phyloP scores from a whole-genome alignment of 2,329 filamentous ascomycete genomes.

The Zymoseptoria passerinii region DNA sequence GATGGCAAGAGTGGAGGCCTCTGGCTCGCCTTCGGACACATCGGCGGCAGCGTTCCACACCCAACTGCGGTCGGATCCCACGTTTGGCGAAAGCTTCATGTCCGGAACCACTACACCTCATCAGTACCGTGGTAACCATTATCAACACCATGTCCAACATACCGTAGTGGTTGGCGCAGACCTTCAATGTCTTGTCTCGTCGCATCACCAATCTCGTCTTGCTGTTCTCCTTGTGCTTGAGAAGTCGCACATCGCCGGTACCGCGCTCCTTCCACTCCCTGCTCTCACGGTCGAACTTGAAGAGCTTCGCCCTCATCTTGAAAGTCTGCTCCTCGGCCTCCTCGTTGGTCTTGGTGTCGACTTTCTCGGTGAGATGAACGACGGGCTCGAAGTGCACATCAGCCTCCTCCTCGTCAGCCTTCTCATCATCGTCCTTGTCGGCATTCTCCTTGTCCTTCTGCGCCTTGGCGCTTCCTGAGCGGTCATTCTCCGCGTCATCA shows the following conservation, averaged over 20 bases:
- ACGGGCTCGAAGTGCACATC: constrained; percentile 98
- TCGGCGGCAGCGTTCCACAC: constrained; percentile 98
- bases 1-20: constrained; percentile 91
- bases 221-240: constrained; percentile 98
- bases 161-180: constrained; percentile 99
- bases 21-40: constrained; percentile 95
- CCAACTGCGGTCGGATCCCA: constrained; percentile 96
- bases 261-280: constrained; percentile 99
- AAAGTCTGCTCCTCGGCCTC: constrained; percentile 95
- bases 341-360: constrained; percentile 96
- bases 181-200: constrained; percentile 98
- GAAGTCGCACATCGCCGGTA: constrained; percentile 87
- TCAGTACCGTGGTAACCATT: constrained; percentile 21
- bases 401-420: constrained; percentile 52
- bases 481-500: constrained; percentile 68
- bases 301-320: constrained; percentile 99
- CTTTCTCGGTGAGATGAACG: constrained; percentile 89
- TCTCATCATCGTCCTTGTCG: constrained; percentile 31
- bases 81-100: constrained; percentile 98
- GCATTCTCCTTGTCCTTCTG: constrained; percentile 56
- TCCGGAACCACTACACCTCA: constrained; percentile 70
- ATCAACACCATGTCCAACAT: constrained; percentile 35
- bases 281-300: constrained; percentile 88
- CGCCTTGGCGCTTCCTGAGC: constrained; percentile 67
- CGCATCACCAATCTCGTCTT: constrained; percentile 98